Base-by-base conservation (phyloP, 2,329 filamentous ascomycete genomes). In the Ramularia endophylla region DNA sequence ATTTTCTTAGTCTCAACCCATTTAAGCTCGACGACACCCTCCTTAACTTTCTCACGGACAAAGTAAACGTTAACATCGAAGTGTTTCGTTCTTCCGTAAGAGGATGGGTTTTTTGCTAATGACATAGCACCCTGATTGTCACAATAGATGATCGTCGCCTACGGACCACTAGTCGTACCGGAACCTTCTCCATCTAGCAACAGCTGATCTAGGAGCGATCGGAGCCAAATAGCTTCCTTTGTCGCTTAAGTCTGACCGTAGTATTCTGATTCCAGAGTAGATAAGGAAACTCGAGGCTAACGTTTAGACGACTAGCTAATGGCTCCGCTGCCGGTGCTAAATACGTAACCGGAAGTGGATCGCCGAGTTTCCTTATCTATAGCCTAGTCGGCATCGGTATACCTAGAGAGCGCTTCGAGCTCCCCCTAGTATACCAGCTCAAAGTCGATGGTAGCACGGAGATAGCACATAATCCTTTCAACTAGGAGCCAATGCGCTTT, bases 221-320 rank as follows among this genome's bases (percentile, higher is more conserved):
- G n/a, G 1, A 54, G 43, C 54, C 44, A 56, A 2, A 56, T 43
- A 8, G 47, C 48, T 39, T 56, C 54, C 38, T 52, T 49, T 9
- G 41, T 48, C 7, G 50, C 54, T 27, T 56, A 19, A 4, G 36
- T 44, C 20, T 45, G 17, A 6, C 33, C 54, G 9, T 53, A 45
- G 31, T 45, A 56, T 43, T 56, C 52, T 17, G 52, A 53, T 46
- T 57, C 51, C 19, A 46, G 50, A 5, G 38, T 52, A 3, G 44
- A 55, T 2, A 52, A 22, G 4, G 54, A 48, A 8, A 54, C 48
- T 1, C 31, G 50, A n/a, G 29, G 15, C 29, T 57, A 44, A 34
- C 49, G 19, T 30, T 56, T 51, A 8, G 38, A 54, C 8, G 27
- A 48, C 55, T 38, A 59, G 11, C 31, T 38, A n/a, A 58, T 44